Evolutionary conservation across 768 basidiomycete genomes (phyloP).

Genomic region (Myochromella boudieri): DNA sequence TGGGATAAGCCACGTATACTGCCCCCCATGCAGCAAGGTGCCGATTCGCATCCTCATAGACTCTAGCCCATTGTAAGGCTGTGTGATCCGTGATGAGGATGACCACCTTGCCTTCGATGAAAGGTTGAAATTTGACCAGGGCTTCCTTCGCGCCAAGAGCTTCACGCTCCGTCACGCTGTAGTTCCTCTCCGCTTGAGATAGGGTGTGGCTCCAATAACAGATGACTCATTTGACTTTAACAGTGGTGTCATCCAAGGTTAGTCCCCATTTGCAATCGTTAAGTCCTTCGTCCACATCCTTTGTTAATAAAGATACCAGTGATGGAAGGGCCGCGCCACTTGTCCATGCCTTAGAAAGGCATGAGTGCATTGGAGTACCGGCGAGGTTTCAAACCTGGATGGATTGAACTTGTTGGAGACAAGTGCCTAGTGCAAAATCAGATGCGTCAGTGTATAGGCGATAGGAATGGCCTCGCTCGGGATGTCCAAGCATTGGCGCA

Average conservation of each 20-base stretch:
- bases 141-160: no score
- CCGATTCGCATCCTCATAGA: slow-evolving; percentile 21
- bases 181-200: slow-evolving; percentile 26
- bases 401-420: slow-evolving; percentile 32
- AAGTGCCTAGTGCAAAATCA: slow-evolving; percentile 26
- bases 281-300: neutral
- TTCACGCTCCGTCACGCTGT: slow-evolving; percentile 30
- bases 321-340: neutral
- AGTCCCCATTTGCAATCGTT: neutral
- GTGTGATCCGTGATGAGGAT: slow-evolving; percentile 24
- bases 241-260: slow-evolving; percentile 22
- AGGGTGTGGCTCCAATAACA: slow-evolving; percentile 28
- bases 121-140: slow-evolving; percentile 32
- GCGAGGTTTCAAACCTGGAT: slow-evolving; percentile 24
- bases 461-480: slow-evolving; percentile 28
- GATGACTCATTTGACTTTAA: slow-evolving; percentile 29
- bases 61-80: slow-evolving; percentile 22
- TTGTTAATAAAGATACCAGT: neutral
- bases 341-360: neutral
- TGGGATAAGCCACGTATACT: slow-evolving; percentile 30
- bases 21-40: slow-evolving; percentile 29
- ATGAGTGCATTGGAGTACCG: slow-evolving; percentile 26
- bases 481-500: slow-evolving; percentile 32
- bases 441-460: slow-evolving; percentile 35
- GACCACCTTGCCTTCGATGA: slow-evolving; percentile 32